Evolutionary conservation across 2,329 filamentous ascomycete species (phyloP).

Genomic region (Pseudocercospora fijiensis): DNA sequence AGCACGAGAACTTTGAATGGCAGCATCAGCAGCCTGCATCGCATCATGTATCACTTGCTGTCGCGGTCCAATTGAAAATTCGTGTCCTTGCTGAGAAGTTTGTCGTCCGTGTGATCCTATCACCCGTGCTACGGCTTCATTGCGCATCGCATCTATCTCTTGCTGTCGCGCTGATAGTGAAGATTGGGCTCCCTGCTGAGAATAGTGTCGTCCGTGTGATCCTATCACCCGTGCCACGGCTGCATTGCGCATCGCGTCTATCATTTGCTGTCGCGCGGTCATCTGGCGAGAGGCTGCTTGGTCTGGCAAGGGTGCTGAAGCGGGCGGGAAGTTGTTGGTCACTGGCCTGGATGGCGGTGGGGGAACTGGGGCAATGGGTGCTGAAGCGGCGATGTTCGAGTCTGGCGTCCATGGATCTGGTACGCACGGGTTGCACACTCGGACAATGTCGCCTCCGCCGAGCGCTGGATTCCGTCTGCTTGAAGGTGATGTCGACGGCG

Average conservation of each 20-base stretch:
- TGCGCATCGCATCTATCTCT: too few species aligned
- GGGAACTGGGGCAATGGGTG: constrained; percentile 4
- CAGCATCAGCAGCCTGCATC: background rate
- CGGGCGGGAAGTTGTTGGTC: background rate
- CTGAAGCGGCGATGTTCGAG: constrained; percentile 3
- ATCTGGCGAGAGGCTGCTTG: background rate
- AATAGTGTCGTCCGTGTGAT: background rate
- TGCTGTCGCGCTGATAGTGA: too few species aligned
- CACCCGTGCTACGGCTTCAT: background rate
- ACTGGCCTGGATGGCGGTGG: background rate
- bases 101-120: background rate
- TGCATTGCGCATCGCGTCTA: background rate
- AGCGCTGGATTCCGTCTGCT: constrained; percentile 50
- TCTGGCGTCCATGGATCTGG: constrained; percentile 55
- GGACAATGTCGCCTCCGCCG: constrained; percentile 66
- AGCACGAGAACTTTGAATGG: background rate
- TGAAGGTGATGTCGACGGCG: constrained; percentile 13
- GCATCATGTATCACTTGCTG: too few species aligned
- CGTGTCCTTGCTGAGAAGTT: background rate
- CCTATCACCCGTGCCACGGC: background rate
- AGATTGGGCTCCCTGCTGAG: background rate
- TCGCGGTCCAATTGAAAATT: background rate
- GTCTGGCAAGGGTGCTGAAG: background rate
- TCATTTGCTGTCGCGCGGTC: background rate
- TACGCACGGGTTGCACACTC: constrained; percentile 71